A percentile compares a stretch with the other conserved stretches of the same genome.
phyloP scores from a whole-genome alignment of 108 stramenopile genomes.

The Skeletonema potamos region DNA sequence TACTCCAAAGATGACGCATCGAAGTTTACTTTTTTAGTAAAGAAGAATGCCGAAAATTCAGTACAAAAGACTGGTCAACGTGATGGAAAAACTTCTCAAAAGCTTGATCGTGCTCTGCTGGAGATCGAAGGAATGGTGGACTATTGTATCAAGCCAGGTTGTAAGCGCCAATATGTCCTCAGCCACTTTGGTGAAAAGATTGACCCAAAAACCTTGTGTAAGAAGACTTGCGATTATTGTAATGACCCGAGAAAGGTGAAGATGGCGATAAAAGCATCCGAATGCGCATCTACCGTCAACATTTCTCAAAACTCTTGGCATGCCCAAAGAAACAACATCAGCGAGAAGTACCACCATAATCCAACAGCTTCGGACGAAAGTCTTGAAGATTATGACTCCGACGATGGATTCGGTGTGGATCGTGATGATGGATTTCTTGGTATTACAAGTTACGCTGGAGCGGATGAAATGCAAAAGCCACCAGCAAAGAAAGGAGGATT shows the following conservation, averaged over 20 bases:
- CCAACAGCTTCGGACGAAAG: constrained; percentile 33
- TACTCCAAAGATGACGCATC: constrained; percentile 77
- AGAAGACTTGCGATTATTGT: constrained; percentile 81
- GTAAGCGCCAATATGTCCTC: constrained; percentile 71
- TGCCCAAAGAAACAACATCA: constrained; percentile 6
- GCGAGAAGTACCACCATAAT: constrained; percentile 21
- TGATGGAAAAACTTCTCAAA: constrained; percentile 20
- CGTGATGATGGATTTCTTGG: constrained; percentile 23
- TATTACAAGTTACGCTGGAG: constrained; percentile 6
- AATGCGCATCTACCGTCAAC: constrained; percentile 34
- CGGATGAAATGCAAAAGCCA: constrained; percentile 13
- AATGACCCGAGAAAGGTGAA: constrained; percentile 54
- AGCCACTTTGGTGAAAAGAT: constrained; percentile 76
- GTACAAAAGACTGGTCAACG: constrained; percentile 21
- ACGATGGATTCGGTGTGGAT: constrained; percentile 14
- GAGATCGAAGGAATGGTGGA: constrained; percentile 72
- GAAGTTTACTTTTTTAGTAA: constrained; percentile 64
- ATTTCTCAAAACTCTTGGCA: constrained; percentile 18
- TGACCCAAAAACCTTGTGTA: constrained; percentile 53
- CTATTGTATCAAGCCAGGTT: constrained; percentile 64
- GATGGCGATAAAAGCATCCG: constrained; percentile 36
- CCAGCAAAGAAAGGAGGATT: constrained; percentile 39
- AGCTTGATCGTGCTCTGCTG: constrained; percentile 42
- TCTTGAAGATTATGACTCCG: constrained; percentile 28
- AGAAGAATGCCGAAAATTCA: constrained; percentile 37